Percentiles rank a stretch among this genome's conserved stretches.
Evolutionary conservation across 2,329 filamentous ascomycete genomes (phyloP).

Genomic region (Lachnellula arida): DNA sequence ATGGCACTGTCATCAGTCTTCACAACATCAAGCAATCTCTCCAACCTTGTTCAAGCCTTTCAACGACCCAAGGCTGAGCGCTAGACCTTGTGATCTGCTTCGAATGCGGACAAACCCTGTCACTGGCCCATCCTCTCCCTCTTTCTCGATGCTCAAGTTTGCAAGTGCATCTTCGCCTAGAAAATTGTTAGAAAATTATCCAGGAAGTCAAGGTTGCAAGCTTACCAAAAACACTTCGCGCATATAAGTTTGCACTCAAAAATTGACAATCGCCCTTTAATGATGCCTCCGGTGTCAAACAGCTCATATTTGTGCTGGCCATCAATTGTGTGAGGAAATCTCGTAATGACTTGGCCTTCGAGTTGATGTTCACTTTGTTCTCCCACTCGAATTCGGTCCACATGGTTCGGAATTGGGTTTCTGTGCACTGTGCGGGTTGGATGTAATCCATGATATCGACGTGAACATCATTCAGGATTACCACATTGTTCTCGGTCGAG

Average conservation of each 20-base stretch:
- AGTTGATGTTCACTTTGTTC: conserved; percentile 99
- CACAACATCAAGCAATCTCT: conserved; percentile 27
- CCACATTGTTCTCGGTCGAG: conserved; percentile 89
- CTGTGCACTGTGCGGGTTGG: conserved; percentile 90
- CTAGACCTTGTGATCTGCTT: conserved; percentile 92
- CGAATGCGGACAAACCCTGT: conserved; percentile 97
- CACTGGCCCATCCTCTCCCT: conserved; percentile 89
- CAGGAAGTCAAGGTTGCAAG: conserved; percentile 25
- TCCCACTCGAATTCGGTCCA: conserved; percentile 99
- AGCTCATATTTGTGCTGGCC: conserved; percentile 98
- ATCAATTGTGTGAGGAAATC: conserved; percentile 93
- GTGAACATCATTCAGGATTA: conserved; percentile 96
- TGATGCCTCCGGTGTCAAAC: conserved; percentile 90
- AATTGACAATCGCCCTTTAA: conserved; percentile 98
- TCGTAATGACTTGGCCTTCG: conserved; percentile 84
- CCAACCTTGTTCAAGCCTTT: conserved; percentile 87
- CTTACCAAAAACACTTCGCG: conserved; percentile 96
- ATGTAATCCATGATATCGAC: conserved; percentile 99
- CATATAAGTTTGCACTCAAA: conserved; percentile 93
- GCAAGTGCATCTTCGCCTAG: conserved; percentile 95
- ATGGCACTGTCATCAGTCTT: conserved; percentile 6
- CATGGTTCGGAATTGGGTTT: conserved; percentile 99
- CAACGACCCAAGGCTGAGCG: conserved; percentile 85
- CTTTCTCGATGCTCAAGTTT: conserved; percentile 96
- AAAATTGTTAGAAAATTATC: conserved; percentile 21